phyloP scores from a whole-genome alignment of 2,329 filamentous ascomycete species.

The Exutisphaerella laricina region DNA sequence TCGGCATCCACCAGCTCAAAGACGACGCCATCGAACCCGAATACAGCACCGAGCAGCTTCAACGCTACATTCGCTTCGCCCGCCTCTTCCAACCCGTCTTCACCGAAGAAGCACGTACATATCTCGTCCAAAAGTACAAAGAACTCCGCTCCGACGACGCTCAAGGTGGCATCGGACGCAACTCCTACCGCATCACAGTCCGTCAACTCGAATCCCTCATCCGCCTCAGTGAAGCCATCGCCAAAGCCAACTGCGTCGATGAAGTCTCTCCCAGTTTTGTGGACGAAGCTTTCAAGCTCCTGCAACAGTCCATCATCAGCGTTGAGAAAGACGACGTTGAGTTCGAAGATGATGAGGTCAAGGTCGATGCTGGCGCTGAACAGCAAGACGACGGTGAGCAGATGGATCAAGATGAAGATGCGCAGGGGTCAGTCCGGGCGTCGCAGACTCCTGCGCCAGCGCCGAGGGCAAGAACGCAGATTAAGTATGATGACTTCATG shows the following conservation, averaged over 20 bases:
- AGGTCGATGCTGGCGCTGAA: slow-evolving; percentile 34
- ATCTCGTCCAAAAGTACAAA: slow-evolving; percentile 90
- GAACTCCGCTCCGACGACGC: slow-evolving; percentile 89
- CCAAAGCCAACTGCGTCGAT: slow-evolving; percentile 93
- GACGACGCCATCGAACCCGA: slow-evolving; percentile 89
- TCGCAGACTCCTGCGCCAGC: slow-evolving; percentile 38
- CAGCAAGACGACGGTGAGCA: slow-evolving; percentile 41
- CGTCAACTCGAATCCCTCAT: slow-evolving; percentile 95
- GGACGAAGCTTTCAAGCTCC: slow-evolving; percentile 81
- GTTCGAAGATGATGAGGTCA: slow-evolving; percentile 68
- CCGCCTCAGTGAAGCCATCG: slow-evolving; percentile 92
- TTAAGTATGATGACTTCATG: slow-evolving; percentile 94
- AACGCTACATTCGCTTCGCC: slow-evolving; percentile 95
- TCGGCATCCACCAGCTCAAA: slow-evolving; percentile 84
- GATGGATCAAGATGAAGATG: slow-evolving; percentile 43
- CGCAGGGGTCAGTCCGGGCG: slow-evolving; percentile 38
- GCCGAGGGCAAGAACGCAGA: slow-evolving; percentile 64
- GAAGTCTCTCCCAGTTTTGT: slow-evolving; percentile 83
- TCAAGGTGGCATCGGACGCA: slow-evolving; percentile 86
- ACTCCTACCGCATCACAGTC: slow-evolving; percentile 96
- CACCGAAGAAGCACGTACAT: slow-evolving; percentile 74
- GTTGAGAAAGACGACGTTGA: slow-evolving; percentile 98
- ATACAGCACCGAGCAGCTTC: slow-evolving; percentile 91
- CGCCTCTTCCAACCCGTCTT: slow-evolving; percentile 92
- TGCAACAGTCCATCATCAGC: slow-evolving; percentile 91